These are phyloP conservation scores for Calonectria pseudoturangicola DNA, from an alignment of 2,329 filamentous ascomycete genomes.

Conservation along the genomic window DNA sequence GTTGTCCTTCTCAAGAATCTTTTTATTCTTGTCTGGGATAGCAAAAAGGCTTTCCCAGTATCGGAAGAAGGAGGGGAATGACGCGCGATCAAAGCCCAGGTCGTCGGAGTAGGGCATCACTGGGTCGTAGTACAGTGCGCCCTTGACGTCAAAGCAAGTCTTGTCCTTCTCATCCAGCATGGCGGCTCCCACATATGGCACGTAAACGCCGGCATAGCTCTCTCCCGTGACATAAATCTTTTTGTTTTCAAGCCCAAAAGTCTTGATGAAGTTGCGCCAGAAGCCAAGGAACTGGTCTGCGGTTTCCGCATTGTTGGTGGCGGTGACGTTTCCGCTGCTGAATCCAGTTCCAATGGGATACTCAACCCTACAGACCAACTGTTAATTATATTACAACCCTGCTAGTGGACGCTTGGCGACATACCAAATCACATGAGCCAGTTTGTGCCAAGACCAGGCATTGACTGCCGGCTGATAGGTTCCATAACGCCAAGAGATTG, in stretches of 20 bases:
- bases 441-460: conserved; percentile 75
- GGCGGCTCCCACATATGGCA: conserved; percentile 81
- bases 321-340: conserved; percentile 76
- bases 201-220: conserved; percentile 77
- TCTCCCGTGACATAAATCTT: conserved; percentile 78
- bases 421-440: conserved; percentile 69
- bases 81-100: conserved; percentile 53
- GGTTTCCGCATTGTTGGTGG: conserved; percentile 77
- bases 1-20: conserved; percentile 57
- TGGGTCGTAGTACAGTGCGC: conserved; percentile 83
- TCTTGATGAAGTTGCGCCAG: conserved; percentile 83
- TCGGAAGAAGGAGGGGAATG: conserved; percentile 37
- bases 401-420: background rate
- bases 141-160: conserved; percentile 79
- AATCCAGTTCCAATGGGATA: conserved; percentile 81
- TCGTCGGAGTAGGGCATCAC: conserved; percentile 69
- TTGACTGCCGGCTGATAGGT: conserved; percentile 79
- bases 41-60: conserved; percentile 39
- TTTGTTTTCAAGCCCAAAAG: conserved; percentile 77
- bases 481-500: conserved; percentile 80
- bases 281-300: conserved; percentile 82
- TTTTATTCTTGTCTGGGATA: conserved; percentile 43
- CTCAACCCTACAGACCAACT: conserved; percentile 69
- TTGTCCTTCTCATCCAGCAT: conserved; percentile 80
- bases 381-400: background rate